A percentile compares a stretch with the other conserved stretches of the same genome.
Evolutionary conservation across 306 rosid species (phyloP).

Genomic region (Dicorynia guianensis): DNA sequence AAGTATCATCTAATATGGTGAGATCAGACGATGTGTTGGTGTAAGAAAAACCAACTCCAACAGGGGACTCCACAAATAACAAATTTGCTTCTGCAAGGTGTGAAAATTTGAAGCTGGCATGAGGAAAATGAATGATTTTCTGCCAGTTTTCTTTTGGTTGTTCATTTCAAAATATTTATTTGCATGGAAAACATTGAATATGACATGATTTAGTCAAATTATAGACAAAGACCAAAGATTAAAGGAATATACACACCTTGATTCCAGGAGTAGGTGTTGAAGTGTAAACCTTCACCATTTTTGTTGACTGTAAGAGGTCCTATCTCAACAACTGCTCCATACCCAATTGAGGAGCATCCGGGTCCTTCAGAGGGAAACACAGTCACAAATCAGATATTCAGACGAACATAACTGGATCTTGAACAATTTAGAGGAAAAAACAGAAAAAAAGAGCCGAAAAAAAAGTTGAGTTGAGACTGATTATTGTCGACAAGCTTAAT

Average conservation of each 20-base stretch:
- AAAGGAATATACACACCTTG: conserved; percentile 45
- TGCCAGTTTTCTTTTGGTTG: not conserved
- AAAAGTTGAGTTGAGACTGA: conserved; percentile 15
- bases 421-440: not conserved
- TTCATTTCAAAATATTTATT: conserved; percentile 17
- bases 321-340: conserved; percentile 61
- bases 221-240: not conserved
- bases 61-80: conserved; percentile 67
- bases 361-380: conserved; percentile 51
- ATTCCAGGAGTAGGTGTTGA: conserved; percentile 58
- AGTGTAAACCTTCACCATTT: conserved; percentile 55
- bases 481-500: conserved; percentile 1
- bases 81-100: conserved; percentile 59
- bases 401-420: conserved; percentile 7
- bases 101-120: conserved; percentile 14
- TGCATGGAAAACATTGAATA: not conserved
- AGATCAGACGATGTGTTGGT: conserved; percentile 65
- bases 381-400: conserved; percentile 9
- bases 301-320: conserved; percentile 58
- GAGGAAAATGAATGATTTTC: conserved; percentile 10
- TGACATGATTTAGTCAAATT: conserved; percentile 6
- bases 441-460: not conserved
- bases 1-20: conserved; percentile 54
- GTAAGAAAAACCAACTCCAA: conserved; percentile 70
- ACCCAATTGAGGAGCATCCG: conserved; percentile 69